Percentiles rank a stretch among this genome's conserved stretches.
Evolutionary conservation across 306 rosid genomes (phyloP).

Genomic region (Canavalia ensiformis): DNA sequence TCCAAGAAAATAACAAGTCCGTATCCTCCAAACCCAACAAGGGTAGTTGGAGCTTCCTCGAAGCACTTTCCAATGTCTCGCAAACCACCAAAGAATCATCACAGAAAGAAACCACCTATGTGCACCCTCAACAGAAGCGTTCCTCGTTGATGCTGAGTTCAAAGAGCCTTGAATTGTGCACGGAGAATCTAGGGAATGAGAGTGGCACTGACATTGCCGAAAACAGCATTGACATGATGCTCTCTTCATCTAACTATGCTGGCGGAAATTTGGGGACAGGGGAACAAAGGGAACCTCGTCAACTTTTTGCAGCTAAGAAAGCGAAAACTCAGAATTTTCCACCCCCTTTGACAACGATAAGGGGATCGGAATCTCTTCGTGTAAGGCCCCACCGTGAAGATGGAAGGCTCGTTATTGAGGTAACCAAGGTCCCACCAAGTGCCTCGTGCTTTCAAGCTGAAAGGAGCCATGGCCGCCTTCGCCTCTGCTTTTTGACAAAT

Average conservation of each 20-base stretch:
- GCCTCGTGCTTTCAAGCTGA: conserved; percentile 68
- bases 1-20: neutral
- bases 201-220: conserved; percentile 77
- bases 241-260: conserved; percentile 23
- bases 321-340: conserved; percentile 63
- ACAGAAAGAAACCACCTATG: conserved; percentile 54
- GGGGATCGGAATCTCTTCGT: conserved; percentile 67
- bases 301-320: conserved; percentile 54
- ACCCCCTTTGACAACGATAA: conserved; percentile 96
- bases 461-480: conserved; percentile 86
- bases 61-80: conserved; percentile 55
- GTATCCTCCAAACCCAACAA: conserved; percentile 23
- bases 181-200: conserved; percentile 88
- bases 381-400: conserved; percentile 79
- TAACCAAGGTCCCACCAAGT: conserved; percentile 63
- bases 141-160: conserved; percentile 59
- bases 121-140: conserved; percentile 68
- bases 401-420: conserved; percentile 78
- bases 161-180: conserved; percentile 78
- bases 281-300: conserved; percentile 51
- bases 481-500: conserved; percentile 61
- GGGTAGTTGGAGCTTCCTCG: conserved; percentile 72
- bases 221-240: conserved; percentile 54
- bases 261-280: conserved; percentile 47
- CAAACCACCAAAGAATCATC: conserved; percentile 27